A percentile compares a stretch with the other conserved stretches of the same genome.
These are phyloP conservation scores for Leptographium flavum DNA, from an alignment of 2,329 filamentous ascomycete species.

Conservation along the genomic window DNA sequence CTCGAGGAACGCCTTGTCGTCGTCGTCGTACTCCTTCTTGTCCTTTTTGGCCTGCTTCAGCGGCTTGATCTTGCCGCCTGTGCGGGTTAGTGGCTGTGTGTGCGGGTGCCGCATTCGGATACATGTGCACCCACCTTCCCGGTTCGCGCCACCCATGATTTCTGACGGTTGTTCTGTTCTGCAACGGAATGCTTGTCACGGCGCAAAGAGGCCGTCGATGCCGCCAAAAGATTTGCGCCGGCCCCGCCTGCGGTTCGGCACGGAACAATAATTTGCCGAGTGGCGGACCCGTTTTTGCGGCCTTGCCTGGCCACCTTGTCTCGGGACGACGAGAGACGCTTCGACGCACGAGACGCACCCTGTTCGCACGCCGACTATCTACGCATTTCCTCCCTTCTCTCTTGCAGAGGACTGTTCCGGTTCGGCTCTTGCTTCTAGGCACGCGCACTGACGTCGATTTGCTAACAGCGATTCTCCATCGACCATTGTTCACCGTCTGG, in stretches of 20 bases:
- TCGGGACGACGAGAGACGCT: too few species aligned
- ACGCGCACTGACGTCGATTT: not conserved
- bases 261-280: not conserved
- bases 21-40: conserved; percentile 70
- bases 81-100: conserved; percentile 6
- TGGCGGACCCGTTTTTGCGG: too few species aligned
- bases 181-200: not conserved
- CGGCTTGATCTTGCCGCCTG: conserved; percentile 72
- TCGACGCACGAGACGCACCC: too few species aligned
- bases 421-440: conserved; percentile 13
- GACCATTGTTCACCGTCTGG: too few species aligned
- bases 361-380: not conserved
- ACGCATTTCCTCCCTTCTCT: conserved; percentile 11
- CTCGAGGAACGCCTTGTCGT: conserved; percentile 67
- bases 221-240: not conserved
- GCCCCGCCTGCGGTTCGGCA: not conserved
- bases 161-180: not conserved
- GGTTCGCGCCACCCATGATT: conserved; percentile 51
- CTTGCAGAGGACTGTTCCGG: conserved; percentile 17
- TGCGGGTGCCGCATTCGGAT: not conserved
- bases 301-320: too few species aligned
- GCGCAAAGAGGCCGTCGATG: not conserved
- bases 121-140: conserved; percentile 50
- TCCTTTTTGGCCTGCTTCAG: conserved; percentile 83
- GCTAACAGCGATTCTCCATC: too few species aligned